These are phyloP conservation scores for Cercophora scortea DNA, from an alignment of 495 filamentous ascomycete genomes.

Conservation along the genomic window DNA sequence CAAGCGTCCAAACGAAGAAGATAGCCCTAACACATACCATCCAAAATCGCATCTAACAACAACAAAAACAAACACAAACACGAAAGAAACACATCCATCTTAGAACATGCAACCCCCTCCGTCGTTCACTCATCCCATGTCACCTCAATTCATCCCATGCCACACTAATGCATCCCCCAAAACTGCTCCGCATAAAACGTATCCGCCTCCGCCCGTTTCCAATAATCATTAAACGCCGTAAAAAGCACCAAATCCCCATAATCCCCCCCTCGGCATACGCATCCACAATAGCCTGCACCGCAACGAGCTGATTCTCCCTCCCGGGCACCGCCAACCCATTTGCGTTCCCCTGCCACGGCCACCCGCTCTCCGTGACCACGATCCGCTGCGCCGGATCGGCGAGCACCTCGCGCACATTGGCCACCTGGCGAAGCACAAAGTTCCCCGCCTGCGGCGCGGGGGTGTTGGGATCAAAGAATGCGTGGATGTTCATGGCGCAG, in stretches of 20 bases:
- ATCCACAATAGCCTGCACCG: conserved; percentile 53
- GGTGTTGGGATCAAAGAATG: conserved; percentile 68
- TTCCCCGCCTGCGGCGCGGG: conserved; percentile 50
- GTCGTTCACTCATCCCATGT: too few species aligned
- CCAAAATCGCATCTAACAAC: too few species aligned
- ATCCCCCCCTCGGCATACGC: conserved; percentile 36
- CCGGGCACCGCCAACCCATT: conserved; percentile 62
- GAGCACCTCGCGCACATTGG: conserved; percentile 25
- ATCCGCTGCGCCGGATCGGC: conserved; percentile 26
- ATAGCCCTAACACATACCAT: too few species aligned
- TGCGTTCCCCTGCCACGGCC: conserved; percentile 59
- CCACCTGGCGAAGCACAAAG: conserved; percentile 54
- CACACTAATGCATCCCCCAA: conserved; percentile 50
- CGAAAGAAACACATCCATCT: too few species aligned
- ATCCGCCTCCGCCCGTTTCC: conserved; percentile 61
- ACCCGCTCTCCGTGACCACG: conserved; percentile 69
- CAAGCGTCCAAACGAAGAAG: too few species aligned
- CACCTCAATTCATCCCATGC: too few species aligned
- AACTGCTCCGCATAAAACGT: conserved; percentile 66
- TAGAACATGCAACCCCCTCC: too few species aligned
- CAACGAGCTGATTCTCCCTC: conserved; percentile 50
- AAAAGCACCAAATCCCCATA: conserved; percentile 55
- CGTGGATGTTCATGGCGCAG: conserved; percentile 73
- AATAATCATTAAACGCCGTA: conserved; percentile 65
- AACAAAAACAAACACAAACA: too few species aligned